Evolutionary conservation across 2,329 filamentous ascomycete genomes (phyloP), one percentile per base, ranked within the genome.

Genomic region (Aspergillus pseudoglaucus): DNA sequence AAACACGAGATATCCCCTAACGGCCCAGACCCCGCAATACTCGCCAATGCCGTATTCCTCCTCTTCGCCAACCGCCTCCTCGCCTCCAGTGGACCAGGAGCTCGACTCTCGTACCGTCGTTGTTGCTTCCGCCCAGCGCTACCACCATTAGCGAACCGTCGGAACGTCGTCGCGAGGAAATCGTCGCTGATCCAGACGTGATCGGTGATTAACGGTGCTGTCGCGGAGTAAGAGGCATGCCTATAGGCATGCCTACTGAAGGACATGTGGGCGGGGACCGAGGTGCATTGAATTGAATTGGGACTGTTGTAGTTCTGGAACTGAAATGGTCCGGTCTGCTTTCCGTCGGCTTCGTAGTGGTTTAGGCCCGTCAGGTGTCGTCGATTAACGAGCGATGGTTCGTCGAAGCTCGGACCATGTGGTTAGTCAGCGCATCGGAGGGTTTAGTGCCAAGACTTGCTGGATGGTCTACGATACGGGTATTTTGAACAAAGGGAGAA

Each of bases 31-130:
- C 56, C 59, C 22, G 60, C 60, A 40, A 62, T 49, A 15, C 67
- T 63, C 30, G 74, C 72, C 9, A 76, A 58, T 15, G 69, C 72
- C 45, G 71, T 78, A 67, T 82, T 81, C 46, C 75, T 73, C 47
- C 81, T 71, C 62, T 74, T 81, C 2, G 78, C 70, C 41, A 76
- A 68, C 45, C 81, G 71, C 59, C 75, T 72, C 52, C 76, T 74
- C 41, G 81, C 80, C 65, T 84, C 81, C 67, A 84, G 68, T 59
- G 81, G 81, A 2, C 81, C 81, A 9, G 81, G 81, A 3, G 82
- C 76, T 53, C 74, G 74, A 69, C 80, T 82, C 55, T 78, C 80
- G 75, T 80, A 70, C 53, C 80, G 75, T 59, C 73, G 71, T n/a
- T 42, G 40, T 20, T 42, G 40, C 14, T 18, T 39, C 50, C 74